Conservation (phyloP, 768 basidiomycete species). For the Mycena pura region DNA sequence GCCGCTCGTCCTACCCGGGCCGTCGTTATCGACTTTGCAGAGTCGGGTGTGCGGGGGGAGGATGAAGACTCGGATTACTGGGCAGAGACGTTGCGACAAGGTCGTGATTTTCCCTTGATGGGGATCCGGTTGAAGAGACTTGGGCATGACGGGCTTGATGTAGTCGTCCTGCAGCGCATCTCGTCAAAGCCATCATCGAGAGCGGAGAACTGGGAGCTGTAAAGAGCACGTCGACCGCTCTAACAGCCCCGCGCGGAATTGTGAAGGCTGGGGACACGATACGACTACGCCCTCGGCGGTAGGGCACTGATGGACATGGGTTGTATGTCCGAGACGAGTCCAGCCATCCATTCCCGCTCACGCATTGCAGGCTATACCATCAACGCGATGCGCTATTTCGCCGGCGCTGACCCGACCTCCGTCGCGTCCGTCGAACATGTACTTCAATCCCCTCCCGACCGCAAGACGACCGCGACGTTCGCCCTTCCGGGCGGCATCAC, state of each 20-base stretch:
- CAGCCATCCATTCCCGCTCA: too few relatives aligned
- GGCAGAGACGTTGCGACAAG: too few relatives aligned
- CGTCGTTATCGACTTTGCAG: too few relatives aligned
- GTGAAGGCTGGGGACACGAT: conserved; percentile 52
- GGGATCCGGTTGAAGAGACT: too few relatives aligned
- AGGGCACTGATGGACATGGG: conserved; percentile 72
- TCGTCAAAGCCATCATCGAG: conserved; percentile 61
- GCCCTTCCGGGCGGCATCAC: conserved; percentile 41
- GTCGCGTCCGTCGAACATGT: conserved; percentile 46
- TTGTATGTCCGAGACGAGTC: conserved; percentile 47
- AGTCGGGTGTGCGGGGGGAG: too few relatives aligned
- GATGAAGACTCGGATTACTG: too few relatives aligned
- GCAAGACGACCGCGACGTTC: conserved; percentile 37
- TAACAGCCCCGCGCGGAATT: conserved; percentile 44
- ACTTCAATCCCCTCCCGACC: conserved; percentile 37
- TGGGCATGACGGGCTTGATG: too few relatives aligned
- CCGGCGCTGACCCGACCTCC: conserved; percentile 48
- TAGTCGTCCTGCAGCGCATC: conserved; percentile 66
- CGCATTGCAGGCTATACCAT: conserved; percentile 52
- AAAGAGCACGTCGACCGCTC: conserved; percentile 46
- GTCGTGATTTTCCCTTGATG: too few relatives aligned
- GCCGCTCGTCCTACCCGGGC: too few relatives aligned
- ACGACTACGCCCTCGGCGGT: conserved; percentile 61
- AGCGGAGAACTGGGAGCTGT: conserved; percentile 62
- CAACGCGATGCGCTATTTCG: conserved; percentile 53